These are phyloP conservation scores for Pythium oligandrum DNA, from an alignment of 352 stramenopile genomes.

Conservation along the genomic window DNA sequence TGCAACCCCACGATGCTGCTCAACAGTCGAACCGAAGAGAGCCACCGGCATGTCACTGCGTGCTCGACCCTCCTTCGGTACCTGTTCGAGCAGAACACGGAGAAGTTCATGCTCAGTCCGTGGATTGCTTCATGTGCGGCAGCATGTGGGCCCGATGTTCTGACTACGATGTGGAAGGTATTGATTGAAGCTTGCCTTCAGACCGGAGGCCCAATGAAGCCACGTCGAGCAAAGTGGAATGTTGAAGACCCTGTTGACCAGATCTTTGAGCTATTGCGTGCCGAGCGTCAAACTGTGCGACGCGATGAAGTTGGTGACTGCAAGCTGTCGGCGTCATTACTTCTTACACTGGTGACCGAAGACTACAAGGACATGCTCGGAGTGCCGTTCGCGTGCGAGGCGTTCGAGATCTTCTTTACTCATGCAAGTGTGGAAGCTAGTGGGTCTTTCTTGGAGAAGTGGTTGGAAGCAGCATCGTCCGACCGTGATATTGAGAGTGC, in stretches of 20 bases:
- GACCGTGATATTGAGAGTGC: neutral
- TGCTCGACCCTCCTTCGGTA: constrained; percentile 68
- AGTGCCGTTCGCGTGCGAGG: constrained; percentile 22
- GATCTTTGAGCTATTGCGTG: constrained; percentile 19
- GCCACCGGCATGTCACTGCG: constrained; percentile 50
- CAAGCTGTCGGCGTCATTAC: constrained; percentile 18
- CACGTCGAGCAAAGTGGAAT: constrained; percentile 3
- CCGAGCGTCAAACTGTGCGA: constrained; percentile 11
- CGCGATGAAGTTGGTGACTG: constrained; percentile 4
- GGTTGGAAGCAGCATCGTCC: constrained; percentile 10
- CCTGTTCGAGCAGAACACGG: constrained; percentile 68
- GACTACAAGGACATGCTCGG: constrained; percentile 3
- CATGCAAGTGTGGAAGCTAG: constrained; percentile 33
- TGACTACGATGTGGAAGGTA: constrained; percentile 40
- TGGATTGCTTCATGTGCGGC: constrained; percentile 65
- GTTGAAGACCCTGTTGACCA: constrained; percentile 15
- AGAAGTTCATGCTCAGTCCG: constrained; percentile 68
- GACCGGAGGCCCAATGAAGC: constrained; percentile 2
- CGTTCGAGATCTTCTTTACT: constrained; percentile 46
- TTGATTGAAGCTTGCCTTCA: constrained; percentile 24
- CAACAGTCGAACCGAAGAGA: constrained; percentile 12
- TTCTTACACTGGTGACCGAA: constrained; percentile 2
- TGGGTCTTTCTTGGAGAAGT: constrained; percentile 31
- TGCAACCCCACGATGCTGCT: constrained; percentile 12
- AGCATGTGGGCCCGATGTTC: constrained; percentile 47